phyloP scores from a whole-genome alignment of 2,329 filamentous ascomycete species.

The Verticillium klebahnii region DNA sequence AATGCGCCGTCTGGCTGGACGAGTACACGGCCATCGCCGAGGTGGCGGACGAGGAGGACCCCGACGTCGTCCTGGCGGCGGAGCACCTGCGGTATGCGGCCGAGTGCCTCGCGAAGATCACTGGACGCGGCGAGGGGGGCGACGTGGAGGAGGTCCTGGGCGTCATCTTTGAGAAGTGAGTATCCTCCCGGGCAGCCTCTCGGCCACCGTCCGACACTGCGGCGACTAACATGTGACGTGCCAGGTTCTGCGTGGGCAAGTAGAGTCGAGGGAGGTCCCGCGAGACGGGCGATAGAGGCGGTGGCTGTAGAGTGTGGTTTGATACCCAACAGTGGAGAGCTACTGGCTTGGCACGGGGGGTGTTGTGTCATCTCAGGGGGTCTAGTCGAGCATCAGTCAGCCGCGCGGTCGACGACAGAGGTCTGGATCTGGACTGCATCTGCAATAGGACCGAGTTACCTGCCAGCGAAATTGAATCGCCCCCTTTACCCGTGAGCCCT shows the following conservation, averaged over 20 bases:
- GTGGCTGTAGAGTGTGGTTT: too few relatives aligned
- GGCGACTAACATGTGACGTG: neutral
- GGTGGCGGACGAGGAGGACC: constrained; percentile 35
- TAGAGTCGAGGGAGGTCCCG: constrained; percentile 15
- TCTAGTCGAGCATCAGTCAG: too few relatives aligned
- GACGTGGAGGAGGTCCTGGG: constrained; percentile 95
- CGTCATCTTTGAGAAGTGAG: constrained; percentile 95
- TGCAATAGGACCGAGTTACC: too few relatives aligned
- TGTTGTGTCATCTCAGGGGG: too few relatives aligned
- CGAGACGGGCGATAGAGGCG: too few relatives aligned
- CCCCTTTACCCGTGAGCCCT: too few relatives aligned
- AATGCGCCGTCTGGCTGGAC: constrained; percentile 67
- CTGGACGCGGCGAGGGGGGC: constrained; percentile 75
- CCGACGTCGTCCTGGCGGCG: constrained; percentile 85
- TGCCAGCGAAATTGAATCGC: too few relatives aligned
- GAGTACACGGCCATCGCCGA: constrained; percentile 63
- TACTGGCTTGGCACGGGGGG: too few relatives aligned
- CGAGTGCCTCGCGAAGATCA: constrained; percentile 77
- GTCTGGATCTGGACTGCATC: too few relatives aligned
- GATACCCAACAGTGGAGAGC: too few relatives aligned
- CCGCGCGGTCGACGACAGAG: too few relatives aligned
- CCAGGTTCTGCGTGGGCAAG: constrained; percentile 44
- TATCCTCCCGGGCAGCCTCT: constrained; percentile 16
- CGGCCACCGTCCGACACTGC: neutral
- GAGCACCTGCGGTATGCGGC: constrained; percentile 83